Evolutionary conservation across 805 yeast genomes (phyloP), one percentile per base, ranked within the genome.

Genomic region (Yarrowia osloensis): DNA sequence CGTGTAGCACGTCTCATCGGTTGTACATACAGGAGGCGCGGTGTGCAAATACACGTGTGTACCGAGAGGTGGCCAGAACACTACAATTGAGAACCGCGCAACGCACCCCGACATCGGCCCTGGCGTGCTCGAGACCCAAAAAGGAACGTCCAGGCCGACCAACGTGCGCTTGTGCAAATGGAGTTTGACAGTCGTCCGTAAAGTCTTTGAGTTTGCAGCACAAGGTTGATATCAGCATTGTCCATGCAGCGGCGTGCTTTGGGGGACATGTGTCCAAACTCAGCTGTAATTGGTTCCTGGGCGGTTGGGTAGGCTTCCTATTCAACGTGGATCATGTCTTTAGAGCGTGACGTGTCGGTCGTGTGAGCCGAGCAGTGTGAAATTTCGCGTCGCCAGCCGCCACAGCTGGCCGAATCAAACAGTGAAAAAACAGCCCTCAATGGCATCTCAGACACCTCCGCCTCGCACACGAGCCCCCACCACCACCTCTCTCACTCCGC

Each of bases 271-370:
- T 39, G 49, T 39, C 37, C 28, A 40, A 40, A 57, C 63, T 19
- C 49, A 39, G 63, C 63, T 39, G 49, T 57, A 57, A 57, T 57
- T 57, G 63, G 63, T 40, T 57, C 63, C 63, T 39, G 63, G 37
- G 49, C 35, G 35, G 62, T 55, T 50, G 55, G 55, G 55, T 31
- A 8, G 57, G 57, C 57, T 31, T 15, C 15, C 19, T 29, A 21
- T 31, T 17, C 40, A 50, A 50, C 57, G 57, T 50, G 57, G 57
- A 50, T 50, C 57, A 50, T 50, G 57, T 50, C 57, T 50, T 31
- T 50, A 50, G 62, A 54, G 35, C 62, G 62, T 54, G 62, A 54
- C 62, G 62, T 54, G 62, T 54, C 62, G 46, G 62, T 57, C 63
- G 63, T 57, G 63, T 57, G 63, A 57, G 57, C 28, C 28, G 57